Evolutionary conservation across 495 filamentous ascomycete species (phyloP).

Genomic region (Terfezia claveryi): DNA sequence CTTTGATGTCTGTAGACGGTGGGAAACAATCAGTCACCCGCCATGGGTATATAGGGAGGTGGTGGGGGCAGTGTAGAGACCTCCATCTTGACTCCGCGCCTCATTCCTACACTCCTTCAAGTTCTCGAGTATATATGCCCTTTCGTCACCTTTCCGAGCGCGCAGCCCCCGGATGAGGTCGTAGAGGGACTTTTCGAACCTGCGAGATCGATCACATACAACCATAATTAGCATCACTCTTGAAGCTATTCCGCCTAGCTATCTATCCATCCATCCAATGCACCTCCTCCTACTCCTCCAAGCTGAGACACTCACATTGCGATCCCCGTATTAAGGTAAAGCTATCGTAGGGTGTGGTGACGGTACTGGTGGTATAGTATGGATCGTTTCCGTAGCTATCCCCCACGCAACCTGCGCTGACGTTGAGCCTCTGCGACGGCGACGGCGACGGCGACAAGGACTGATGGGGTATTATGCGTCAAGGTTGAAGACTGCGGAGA

Average conservation of each 20-base stretch:
- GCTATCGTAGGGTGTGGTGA: not conserved
- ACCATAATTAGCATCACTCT: not conserved
- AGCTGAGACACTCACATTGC: not conserved
- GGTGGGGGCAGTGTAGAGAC: conserved; percentile 22
- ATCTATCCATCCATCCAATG: not conserved
- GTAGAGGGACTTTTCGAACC: conserved; percentile 98
- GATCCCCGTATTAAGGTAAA: not conserved
- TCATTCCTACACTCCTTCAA: conserved; percentile 87
- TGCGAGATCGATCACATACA: conserved; percentile 18
- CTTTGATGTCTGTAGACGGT: conserved; percentile 53
- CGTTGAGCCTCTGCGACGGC: too few species aligned
- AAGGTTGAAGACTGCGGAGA: too few species aligned
- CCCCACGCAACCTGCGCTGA: too few species aligned
- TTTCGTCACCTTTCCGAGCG: conserved; percentile 80
- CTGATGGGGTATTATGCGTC: too few species aligned
- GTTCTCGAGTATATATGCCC: conserved; percentile 74
- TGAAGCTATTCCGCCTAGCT: too few species aligned
- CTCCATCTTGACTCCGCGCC: conserved; percentile 77
- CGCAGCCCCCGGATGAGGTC: conserved; percentile 93
- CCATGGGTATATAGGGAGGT: too few species aligned
- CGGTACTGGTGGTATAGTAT: not conserved
- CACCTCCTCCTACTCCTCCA: not conserved
- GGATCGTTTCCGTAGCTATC: not conserved
- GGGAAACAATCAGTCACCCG: too few species aligned
- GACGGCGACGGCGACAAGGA: too few species aligned